phyloP scores from a whole-genome alignment of 2,329 filamentous ascomycete species.

The Colletotrichum incanum region DNA sequence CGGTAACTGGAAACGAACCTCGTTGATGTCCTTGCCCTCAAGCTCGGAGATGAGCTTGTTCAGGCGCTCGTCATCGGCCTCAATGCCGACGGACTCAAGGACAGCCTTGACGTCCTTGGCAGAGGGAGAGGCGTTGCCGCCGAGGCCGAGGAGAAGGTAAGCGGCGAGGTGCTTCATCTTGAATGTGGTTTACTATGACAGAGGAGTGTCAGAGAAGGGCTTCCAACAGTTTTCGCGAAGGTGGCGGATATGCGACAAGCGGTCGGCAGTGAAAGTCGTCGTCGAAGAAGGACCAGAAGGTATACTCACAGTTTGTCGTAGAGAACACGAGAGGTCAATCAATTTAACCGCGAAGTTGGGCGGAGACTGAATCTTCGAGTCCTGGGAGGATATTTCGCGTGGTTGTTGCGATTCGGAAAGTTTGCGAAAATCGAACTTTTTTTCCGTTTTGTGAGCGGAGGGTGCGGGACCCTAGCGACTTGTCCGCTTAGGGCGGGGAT shows the following conservation, averaged over 20 bases:
- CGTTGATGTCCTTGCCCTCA: conserved; percentile 91
- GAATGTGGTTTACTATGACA: conserved; percentile 55
- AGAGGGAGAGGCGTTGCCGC: conserved; percentile 91
- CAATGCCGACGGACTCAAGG: conserved; percentile 94
- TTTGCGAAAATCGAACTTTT: conserved; percentile 47
- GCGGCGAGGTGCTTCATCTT: conserved; percentile 99
- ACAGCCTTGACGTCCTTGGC: conserved; percentile 89
- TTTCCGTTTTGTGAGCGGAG: conserved; percentile 44
- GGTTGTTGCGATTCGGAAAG: conserved; percentile 43
- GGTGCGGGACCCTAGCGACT: conserved; percentile 43
- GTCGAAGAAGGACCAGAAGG: background rate
- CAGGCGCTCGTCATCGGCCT: conserved; percentile 91
- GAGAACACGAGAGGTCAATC: conserved; percentile 97
- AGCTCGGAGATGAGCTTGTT: conserved; percentile 91
- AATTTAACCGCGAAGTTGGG: conserved; percentile 96
- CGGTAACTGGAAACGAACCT: conserved; percentile 71
- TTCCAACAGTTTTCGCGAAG: conserved; percentile 41
- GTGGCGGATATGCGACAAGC: conserved; percentile 17
- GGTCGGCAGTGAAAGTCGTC: conserved; percentile 1
- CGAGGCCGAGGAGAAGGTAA: conserved; percentile 96
- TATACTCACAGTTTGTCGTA: conserved; percentile 54
- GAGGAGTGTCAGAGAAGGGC: conserved; percentile 39
- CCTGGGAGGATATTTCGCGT: conserved; percentile 62
- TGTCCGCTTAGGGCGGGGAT: conserved; percentile 34
- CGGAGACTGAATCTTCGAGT: conserved; percentile 99